Conservation (phyloP, 805 yeast genomes). For the Saccharomycopsis fodiens region DNA sequence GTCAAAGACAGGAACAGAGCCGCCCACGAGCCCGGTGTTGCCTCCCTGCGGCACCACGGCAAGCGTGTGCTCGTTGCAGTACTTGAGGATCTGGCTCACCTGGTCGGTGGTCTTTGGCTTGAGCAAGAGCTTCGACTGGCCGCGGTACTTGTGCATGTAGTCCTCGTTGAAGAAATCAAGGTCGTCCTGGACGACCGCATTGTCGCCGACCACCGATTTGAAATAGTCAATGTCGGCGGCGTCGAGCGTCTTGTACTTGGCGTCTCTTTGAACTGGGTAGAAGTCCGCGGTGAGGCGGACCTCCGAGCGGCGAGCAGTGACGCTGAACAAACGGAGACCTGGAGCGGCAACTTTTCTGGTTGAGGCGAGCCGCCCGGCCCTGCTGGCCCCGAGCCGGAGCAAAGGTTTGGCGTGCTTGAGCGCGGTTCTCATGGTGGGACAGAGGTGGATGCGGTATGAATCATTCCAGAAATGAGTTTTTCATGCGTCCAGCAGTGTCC, state of each 20-base stretch:
- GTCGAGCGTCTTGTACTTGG: slow-evolving; percentile 43
- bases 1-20: slow-evolving; percentile 86
- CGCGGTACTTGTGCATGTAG: slow-evolving; percentile 89
- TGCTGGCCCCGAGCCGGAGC: not conserved
- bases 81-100: slow-evolving; percentile 65
- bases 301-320: not conserved
- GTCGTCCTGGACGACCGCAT: slow-evolving; percentile 47
- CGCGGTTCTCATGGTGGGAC: not conserved
- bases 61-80: slow-evolving; percentile 67
- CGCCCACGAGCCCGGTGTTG: slow-evolving; percentile 94
- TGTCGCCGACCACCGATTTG: slow-evolving; percentile 44
- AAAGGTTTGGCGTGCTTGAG: not conserved
- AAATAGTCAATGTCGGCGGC: slow-evolving; percentile 55
- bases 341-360: not conserved
- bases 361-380: not conserved
- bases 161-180: slow-evolving; percentile 74
- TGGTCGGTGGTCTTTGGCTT: slow-evolving; percentile 79
- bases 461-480: not conserved
- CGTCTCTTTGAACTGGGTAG: slow-evolving; percentile 53
- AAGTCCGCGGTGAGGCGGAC: slow-evolving; percentile 58
- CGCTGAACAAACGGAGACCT: not conserved
- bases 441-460: not conserved
- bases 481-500: not conserved
- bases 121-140: slow-evolving; percentile 74
- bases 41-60: slow-evolving; percentile 98